Base-by-base conservation (phyloP, 495 filamentous ascomycete species). In the Annulohypoxylon stygium region DNA sequence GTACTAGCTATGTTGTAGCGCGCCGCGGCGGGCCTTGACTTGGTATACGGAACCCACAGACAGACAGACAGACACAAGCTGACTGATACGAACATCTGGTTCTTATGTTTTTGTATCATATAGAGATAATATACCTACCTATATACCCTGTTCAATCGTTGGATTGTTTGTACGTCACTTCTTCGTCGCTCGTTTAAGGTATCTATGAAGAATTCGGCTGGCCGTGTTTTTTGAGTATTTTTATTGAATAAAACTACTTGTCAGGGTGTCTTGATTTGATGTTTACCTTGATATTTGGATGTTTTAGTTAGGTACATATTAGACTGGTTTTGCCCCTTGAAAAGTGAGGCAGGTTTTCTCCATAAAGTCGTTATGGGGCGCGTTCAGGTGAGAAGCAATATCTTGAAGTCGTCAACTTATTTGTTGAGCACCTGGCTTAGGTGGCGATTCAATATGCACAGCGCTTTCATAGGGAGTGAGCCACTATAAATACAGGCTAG, bases 111-210 rank as follows among this genome's bases (percentile, higher is more conserved):
- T 50, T 66, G 45, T 61, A 57, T 69, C 36, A 61, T 55, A 63
- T 71, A 62, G 51, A 71, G 23, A 20, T 68, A 67, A 67, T 75
- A 71, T 74, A 58, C 39, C 37, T 60, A 75, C 72, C 72, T 74
- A 58, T 58, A 58, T 60, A 75, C 72, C 72, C 67, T 41, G 45
- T 71, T 61, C 57, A 58, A 66, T 62, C 60, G n/a, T 69, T 73
- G 37, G 16, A 25, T 69, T 63, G 12, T 30, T 30, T 30, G 5
- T 30, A 30, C 47, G 33, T 64, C 30, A 12, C 34, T 12, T 64
- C 61, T 47, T 9, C 20, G 16, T 43, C 26, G 58, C 65, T 65
- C 10, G 39, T n/a, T 37, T 2, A n/a, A n/a, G n/a, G n/a, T n/a
- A 30, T 30, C 14, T n/a, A 43, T 58, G 36, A 25, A 10, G 23